Evolutionary conservation across 805 yeast species (phyloP), one percentile per base, ranked within the genome.

Genomic region (Wickerhamomyces kurtzmanii): DNA sequence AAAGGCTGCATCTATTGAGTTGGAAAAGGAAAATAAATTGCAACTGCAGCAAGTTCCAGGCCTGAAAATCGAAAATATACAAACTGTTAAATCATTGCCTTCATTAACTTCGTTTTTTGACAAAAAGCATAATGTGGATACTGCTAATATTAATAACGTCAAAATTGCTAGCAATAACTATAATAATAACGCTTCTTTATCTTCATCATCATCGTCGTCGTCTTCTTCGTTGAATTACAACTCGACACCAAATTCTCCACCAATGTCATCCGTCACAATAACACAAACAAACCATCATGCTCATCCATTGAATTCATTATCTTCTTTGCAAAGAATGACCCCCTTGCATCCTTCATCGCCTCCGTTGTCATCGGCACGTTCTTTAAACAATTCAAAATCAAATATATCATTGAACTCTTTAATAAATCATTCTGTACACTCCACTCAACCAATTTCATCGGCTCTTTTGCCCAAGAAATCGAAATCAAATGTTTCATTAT

Each of bases 321-420:
- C 71, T 0, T 65, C 80, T 4, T 48, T 76, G 30, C 81, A 75
- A 44, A 59, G 75, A 43, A 70, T 75, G 77, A 75, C 80, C 0
- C 81, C 79, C 6, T 43, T 72, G 16, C 47, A 61, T 31, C 42
- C 35, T 33, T 45, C 15, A 40, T 51, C 31, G 20, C 53, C 31
- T 19, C 37, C 43, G 15, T 21, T 21, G 28, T n/a, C n/a, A n/a
- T n/a, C n/a, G n/a, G n/a, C n/a, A n/a, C n/a, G n/a, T n/a, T n/a
- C n/a, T n/a, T n/a, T n/a, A n/a, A n/a, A n/a, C 20, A 31, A 31
- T 11, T 33, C 42, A 14, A 35, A 51, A 8, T 30, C 43, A 17
- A 32, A 42, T 8, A 37, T 47, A 2, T 28, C 44, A 6, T 42
- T 51, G 5, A 42, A 18, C 10, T 10, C 53, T 11, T 37, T 50